These are phyloP conservation scores for Phytophthora cryptogea DNA, from an alignment of 352 stramenopile genomes.

Conservation along the genomic window DNA sequence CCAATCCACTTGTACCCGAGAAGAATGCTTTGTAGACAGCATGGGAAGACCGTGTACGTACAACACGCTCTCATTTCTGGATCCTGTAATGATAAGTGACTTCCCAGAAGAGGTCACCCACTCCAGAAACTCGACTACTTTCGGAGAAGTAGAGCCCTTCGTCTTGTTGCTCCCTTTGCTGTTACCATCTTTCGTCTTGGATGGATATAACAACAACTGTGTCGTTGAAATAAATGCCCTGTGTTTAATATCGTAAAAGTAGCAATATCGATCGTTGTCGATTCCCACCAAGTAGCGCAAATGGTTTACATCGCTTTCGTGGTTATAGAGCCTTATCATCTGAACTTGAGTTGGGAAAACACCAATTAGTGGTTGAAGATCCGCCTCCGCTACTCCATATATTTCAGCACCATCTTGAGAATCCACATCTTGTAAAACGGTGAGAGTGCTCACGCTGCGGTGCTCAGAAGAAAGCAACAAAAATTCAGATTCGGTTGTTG, in stretches of 20 bases:
- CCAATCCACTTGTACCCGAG: slow-evolving; percentile 41
- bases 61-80: slow-evolving; percentile 26
- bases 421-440: slow-evolving; percentile 5
- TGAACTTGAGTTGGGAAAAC: slow-evolving; percentile 33
- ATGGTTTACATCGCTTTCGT: slow-evolving; percentile 4
- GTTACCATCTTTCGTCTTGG: slow-evolving; percentile 12
- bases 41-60: slow-evolving; percentile 54
- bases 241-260: slow-evolving; percentile 42
- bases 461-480: slow-evolving; percentile 27
- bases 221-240: slow-evolving; percentile 38
- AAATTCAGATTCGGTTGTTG: slow-evolving; percentile 24
- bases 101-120: slow-evolving; percentile 32
- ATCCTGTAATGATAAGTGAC: slow-evolving; percentile 39
- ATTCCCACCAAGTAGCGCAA: slow-evolving; percentile 39
- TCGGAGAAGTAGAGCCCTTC: slow-evolving; percentile 1
- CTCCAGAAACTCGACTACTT: slow-evolving; percentile 29
- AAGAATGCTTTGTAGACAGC: slow-evolving; percentile 31
- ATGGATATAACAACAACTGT: slow-evolving; percentile 31
- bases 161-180: slow-evolving; percentile 8
- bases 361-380: slow-evolving; percentile 22
- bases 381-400: background rate
- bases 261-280: slow-evolving; percentile 48
- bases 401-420: background rate
- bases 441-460: slow-evolving; percentile 17
- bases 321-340: slow-evolving; percentile 25